These are phyloP conservation scores for Cymbopogon citratus DNA, from an alignment of 176 grass and related monocot species.

Conservation along the genomic window DNA sequence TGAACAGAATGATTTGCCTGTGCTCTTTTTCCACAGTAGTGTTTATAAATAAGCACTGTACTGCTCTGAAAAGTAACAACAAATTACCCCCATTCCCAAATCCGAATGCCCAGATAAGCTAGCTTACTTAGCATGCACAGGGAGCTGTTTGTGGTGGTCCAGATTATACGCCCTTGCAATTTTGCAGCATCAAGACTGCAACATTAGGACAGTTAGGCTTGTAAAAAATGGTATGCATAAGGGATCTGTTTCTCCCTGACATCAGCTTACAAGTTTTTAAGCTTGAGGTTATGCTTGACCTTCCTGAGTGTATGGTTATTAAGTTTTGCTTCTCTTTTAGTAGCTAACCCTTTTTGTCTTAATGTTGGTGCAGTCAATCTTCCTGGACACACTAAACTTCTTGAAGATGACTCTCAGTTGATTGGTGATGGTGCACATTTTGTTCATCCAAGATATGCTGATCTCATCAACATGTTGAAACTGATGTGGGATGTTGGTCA, in stretches of 20 bases:
- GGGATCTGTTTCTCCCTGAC: not conserved
- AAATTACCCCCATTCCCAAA: not conserved
- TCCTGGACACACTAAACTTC: conserved; percentile 25
- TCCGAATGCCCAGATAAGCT: conserved; percentile 4
- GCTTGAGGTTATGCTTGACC: not conserved
- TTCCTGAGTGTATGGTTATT: not conserved
- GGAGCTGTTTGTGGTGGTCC: not conserved
- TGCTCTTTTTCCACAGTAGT: not conserved
- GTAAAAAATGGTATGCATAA: conserved; percentile 1
- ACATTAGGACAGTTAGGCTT: not conserved
- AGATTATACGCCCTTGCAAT: conserved; percentile 11
- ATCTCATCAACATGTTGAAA: conserved; percentile 63
- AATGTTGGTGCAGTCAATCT: conserved; percentile 43
- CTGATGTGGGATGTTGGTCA: conserved; percentile 41
- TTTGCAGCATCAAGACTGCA: not conserved
- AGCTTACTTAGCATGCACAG: not conserved
- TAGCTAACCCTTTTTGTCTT: not conserved
- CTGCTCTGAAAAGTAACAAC: not conserved
- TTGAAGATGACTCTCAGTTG: conserved; percentile 38
- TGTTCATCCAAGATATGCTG: conserved; percentile 33
- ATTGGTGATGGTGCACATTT: conserved; percentile 28
- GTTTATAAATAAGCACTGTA: not conserved
- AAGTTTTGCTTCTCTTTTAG: conserved; percentile 6
- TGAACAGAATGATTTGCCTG: not conserved
- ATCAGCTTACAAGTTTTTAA: conserved; percentile 1